These are phyloP conservation scores for Cucumis cinereus DNA, from an alignment of 306 rosid species.

Conservation along the genomic window DNA sequence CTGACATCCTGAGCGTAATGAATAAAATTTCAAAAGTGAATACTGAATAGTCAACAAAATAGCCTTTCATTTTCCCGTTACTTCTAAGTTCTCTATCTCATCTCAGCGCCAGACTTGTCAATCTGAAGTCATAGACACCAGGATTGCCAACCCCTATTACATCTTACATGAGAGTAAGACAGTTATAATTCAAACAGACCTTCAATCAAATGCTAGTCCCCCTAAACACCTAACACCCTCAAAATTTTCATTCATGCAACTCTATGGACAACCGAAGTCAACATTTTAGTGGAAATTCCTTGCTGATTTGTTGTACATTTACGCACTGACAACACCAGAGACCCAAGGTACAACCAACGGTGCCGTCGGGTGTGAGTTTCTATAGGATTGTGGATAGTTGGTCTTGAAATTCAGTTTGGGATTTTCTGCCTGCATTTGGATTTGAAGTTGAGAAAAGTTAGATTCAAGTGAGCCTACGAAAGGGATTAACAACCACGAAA, in stretches of 20 bases:
- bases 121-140: background rate
- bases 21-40: background rate
- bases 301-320: background rate
- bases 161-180: background rate
- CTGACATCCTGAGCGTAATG: conserved; percentile 1
- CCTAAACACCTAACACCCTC: background rate
- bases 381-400: conserved; percentile 59
- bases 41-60: background rate
- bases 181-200: background rate
- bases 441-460: conserved; percentile 5
- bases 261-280: background rate
- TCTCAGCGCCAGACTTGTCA: background rate
- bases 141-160: background rate
- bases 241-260: conserved; percentile 7
- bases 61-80: background rate
- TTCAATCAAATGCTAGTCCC: background rate
- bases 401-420: conserved; percentile 62
- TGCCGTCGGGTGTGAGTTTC: conserved; percentile 46
- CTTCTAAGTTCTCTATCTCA: background rate
- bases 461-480: conserved; percentile 5
- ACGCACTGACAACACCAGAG: conserved; percentile 43
- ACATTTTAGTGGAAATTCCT: background rate
- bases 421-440: conserved; percentile 52
- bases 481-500: background rate
- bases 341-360: conserved; percentile 77